A percentile compares a stretch with the other conserved stretches of the same genome.
These are phyloP conservation scores for Setomelanomma holmii DNA, from an alignment of 2,329 filamentous ascomycete species.

Conservation along the genomic window DNA sequence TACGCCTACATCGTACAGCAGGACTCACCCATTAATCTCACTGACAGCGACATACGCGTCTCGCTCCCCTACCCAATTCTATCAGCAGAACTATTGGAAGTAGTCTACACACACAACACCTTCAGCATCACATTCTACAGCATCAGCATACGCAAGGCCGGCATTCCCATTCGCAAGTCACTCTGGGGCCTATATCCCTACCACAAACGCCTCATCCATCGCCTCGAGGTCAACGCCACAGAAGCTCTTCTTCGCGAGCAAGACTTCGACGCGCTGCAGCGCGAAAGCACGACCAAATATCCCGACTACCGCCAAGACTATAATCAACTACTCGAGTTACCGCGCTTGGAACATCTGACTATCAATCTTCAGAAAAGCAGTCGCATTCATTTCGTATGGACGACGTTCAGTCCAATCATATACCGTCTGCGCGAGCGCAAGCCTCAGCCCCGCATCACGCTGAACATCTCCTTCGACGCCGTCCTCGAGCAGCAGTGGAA, in stretches of 20 bases:
- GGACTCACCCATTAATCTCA: constrained; percentile 8
- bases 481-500: constrained; percentile 15
- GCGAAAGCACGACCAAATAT: background rate
- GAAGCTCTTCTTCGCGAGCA: constrained; percentile 4
- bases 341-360: constrained; percentile 14
- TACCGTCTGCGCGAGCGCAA: constrained; percentile 10
- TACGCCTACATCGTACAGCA: constrained; percentile 14
- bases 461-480: constrained; percentile 16
- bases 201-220: constrained; percentile 14
- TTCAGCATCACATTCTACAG: constrained; percentile 8
- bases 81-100: constrained; percentile 16
- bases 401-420: constrained; percentile 20
- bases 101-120: constrained; percentile 15
- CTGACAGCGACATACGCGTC: background rate
- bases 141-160: background rate
- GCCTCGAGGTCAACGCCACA: constrained; percentile 10
- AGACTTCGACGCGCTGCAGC: background rate
- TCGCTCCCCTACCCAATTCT: constrained; percentile 4
- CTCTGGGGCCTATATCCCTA: background rate
- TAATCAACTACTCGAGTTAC: constrained; percentile 12
- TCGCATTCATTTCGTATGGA: constrained; percentile 8
- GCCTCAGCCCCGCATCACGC: background rate
- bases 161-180: background rate
- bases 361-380: constrained; percentile 15
- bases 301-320: constrained; percentile 6